These are phyloP conservation scores for Larix sibirica DNA, from an alignment of 83 land plant genomes.

Conservation along the genomic window DNA sequence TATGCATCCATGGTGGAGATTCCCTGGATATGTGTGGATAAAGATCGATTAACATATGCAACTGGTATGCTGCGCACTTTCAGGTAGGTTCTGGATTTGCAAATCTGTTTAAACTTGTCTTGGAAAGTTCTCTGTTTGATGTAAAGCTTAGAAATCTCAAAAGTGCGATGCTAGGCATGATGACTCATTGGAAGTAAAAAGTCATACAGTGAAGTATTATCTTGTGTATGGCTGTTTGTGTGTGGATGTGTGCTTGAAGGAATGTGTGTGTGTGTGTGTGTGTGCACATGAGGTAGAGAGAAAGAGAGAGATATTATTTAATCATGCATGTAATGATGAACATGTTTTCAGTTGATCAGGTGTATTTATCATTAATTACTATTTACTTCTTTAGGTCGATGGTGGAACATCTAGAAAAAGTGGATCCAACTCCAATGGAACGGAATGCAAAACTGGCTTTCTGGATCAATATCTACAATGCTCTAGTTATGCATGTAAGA, in stretches of 20 bases:
- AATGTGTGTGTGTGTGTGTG: neutral
- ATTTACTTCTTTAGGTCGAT: constrained; percentile 47
- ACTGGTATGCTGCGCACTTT: constrained; percentile 64
- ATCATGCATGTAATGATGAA: neutral
- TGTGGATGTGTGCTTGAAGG: neutral
- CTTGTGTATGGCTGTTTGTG: neutral
- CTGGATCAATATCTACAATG: constrained; percentile 95
- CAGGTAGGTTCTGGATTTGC: constrained; percentile 31
- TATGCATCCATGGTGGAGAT: constrained; percentile 46
- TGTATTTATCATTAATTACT: neutral
- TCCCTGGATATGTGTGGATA: constrained; percentile 57
- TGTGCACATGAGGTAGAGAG: neutral
- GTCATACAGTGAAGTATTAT: neutral
- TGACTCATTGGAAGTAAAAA: neutral
- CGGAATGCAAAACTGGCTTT: constrained; percentile 79
- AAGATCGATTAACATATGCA: constrained; percentile 45
- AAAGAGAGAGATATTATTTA: neutral
- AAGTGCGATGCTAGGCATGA: neutral
- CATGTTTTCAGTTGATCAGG: neutral
- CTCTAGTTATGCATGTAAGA: constrained; percentile 94
- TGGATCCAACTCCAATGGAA: constrained; percentile 65
- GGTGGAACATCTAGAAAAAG: constrained; percentile 89
- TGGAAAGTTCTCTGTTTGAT: neutral
- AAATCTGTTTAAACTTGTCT: neutral
- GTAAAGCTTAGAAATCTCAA: neutral